Evolutionary conservation across 192 early-diverging fungal genomes (phyloP).

Genomic region (Thamnidium elegans): DNA sequence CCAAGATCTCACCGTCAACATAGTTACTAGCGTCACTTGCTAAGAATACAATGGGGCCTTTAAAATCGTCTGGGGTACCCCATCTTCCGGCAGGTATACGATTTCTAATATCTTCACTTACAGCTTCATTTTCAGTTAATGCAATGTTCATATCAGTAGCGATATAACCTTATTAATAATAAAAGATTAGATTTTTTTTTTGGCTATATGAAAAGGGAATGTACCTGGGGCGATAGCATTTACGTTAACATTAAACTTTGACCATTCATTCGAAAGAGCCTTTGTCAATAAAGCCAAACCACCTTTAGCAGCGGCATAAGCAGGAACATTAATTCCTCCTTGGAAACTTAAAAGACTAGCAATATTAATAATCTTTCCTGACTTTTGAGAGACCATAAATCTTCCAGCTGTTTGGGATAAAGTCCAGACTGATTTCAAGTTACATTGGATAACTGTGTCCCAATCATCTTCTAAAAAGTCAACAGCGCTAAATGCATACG

Average conservation of each 20-base stretch:
- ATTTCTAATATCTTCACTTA: conserved; percentile 1
- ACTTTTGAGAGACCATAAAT: conserved; percentile 12
- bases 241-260: conserved; percentile 16
- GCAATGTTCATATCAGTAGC: conserved; percentile 24
- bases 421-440: conserved; percentile 28
- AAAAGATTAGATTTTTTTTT: neutral
- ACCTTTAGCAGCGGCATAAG: conserved; percentile 31
- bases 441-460: conserved; percentile 27
- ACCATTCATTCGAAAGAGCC: conserved; percentile 28
- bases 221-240: conserved; percentile 30
- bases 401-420: conserved; percentile 22
- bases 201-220: neutral
- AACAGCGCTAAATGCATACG: neutral
- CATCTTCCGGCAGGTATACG: conserved; percentile 27
- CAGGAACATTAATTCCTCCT: conserved; percentile 24
- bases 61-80: conserved; percentile 29
- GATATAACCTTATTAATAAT: conserved; percentile 13
- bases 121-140: conserved; percentile 4
- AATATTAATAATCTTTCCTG: conserved; percentile 26
- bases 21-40: conserved; percentile 30
- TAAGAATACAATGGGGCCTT: conserved; percentile 30
- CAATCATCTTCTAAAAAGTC: conserved; percentile 27
- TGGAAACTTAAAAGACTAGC: conserved; percentile 26
- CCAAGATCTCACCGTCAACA: conserved; percentile 28
- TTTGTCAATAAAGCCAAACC: conserved; percentile 24